phyloP scores from a whole-genome alignment of 495 filamentous ascomycete genomes.

The Aspergillus sclerotioniger region DNA sequence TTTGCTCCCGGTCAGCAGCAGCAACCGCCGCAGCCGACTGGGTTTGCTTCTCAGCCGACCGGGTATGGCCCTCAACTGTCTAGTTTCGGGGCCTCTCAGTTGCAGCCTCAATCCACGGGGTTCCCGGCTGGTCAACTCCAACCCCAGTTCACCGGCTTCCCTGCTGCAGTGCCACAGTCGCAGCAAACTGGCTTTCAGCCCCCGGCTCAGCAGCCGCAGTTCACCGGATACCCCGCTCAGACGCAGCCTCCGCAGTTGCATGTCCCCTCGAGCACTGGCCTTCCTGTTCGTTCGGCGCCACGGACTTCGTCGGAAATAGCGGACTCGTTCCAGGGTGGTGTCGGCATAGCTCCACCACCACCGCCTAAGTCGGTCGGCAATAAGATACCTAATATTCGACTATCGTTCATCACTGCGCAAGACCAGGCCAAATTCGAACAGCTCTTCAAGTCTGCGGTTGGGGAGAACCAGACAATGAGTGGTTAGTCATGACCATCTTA shows the following conservation, averaged over 20 bases:
- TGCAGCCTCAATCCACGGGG: conserved; percentile 57
- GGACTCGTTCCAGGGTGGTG: conserved; percentile 66
- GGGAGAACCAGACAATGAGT: conserved; percentile 80
- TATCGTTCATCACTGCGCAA: conserved; percentile 92
- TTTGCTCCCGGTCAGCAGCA: conserved; percentile 49
- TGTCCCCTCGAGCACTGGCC: conserved; percentile 39
- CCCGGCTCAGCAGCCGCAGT: conserved; percentile 39
- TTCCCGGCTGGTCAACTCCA: conserved; percentile 62
- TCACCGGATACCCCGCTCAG: conserved; percentile 39
- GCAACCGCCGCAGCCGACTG: conserved; percentile 58
- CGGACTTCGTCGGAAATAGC: conserved; percentile 85
- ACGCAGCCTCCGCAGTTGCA: conserved; percentile 49
- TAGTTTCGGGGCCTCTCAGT: conserved; percentile 47
- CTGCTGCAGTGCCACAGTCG: conserved; percentile 45
- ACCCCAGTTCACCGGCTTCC: conserved; percentile 56
- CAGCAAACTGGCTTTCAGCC: conserved; percentile 47
- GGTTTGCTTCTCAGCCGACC: conserved; percentile 51
- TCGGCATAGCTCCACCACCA: conserved; percentile 48
- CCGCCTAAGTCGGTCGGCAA: conserved; percentile 47
- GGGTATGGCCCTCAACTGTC: conserved; percentile 54
- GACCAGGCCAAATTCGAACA: conserved; percentile 99
- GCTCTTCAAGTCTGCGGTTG: conserved; percentile 93
- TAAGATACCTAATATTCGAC: conserved; percentile 90
- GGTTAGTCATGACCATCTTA: conserved; percentile 43
- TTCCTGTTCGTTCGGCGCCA: conserved; percentile 37